Percentiles rank a stretch among this genome's conserved stretches.
phyloP scores from a whole-genome alignment of 495 filamentous ascomycete genomes.

The Chaetomidium leptoderma region DNA sequence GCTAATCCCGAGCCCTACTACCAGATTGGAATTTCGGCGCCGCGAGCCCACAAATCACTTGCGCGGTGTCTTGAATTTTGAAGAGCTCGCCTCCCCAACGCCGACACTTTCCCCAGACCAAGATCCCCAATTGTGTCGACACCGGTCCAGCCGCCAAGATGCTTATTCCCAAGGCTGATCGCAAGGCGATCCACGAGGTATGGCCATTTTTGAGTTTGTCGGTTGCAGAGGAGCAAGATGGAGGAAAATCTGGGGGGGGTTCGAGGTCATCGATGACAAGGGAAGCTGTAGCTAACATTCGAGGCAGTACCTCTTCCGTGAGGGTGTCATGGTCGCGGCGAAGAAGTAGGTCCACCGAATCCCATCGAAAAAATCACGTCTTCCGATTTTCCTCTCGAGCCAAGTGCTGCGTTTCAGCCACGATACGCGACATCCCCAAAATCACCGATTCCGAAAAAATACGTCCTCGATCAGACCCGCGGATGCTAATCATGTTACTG shows the following conservation, averaged over 20 bases:
- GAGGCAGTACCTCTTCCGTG: slow-evolving; percentile 93
- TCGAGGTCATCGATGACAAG: neutral
- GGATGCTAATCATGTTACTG: slow-evolving; percentile 26
- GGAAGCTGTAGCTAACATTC: slow-evolving; percentile 34
- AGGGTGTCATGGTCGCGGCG: slow-evolving; percentile 98
- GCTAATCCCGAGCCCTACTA: slow-evolving; percentile 33
- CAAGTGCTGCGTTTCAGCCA: slow-evolving; percentile 1
- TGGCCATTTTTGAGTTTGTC: slow-evolving; percentile 20
- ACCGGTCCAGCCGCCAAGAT: slow-evolving; percentile 54
- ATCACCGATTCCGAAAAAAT: neutral
- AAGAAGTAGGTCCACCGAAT: slow-evolving; percentile 60
- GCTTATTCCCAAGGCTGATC: slow-evolving; percentile 99
- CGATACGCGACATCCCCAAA: neutral
- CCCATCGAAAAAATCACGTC: slow-evolving; percentile 7
- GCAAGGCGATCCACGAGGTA: slow-evolving; percentile 96
- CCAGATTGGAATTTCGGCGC: slow-evolving; percentile 32
- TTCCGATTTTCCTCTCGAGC: slow-evolving; percentile 9
- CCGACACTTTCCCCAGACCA: slow-evolving; percentile 37
- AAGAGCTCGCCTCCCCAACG: slow-evolving; percentile 31
- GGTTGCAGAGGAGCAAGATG: neutral
- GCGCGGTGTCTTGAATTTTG: slow-evolving; percentile 37
- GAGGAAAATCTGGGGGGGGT: neutral
- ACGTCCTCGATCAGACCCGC: neutral
- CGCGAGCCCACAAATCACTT: slow-evolving; percentile 35
- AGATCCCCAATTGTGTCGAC: slow-evolving; percentile 43